phyloP scores from a whole-genome alignment of 306 rosid species.

The Malus sylvestris region DNA sequence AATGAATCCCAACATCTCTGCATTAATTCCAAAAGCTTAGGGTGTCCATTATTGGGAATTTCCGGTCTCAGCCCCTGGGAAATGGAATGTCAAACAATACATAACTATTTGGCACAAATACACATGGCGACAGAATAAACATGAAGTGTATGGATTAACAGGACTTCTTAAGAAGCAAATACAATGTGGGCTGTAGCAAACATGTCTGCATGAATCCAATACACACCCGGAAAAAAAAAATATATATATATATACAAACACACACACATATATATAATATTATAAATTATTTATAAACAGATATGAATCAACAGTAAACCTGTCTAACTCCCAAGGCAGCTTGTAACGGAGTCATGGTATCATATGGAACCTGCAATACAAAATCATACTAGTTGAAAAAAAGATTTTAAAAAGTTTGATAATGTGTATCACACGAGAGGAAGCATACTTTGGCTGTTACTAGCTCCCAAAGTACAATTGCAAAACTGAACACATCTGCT shows the following conservation, averaged over 20 bases:
- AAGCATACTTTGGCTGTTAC: constrained; percentile 81
- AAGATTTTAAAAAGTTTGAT: background rate
- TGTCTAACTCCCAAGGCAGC: constrained; percentile 99
- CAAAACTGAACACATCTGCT: constrained; percentile 94
- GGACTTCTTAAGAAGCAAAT: background rate
- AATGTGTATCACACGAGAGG: background rate
- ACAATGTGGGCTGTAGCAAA: background rate
- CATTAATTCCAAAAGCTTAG: constrained; percentile 72
- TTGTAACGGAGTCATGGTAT: constrained; percentile 97
- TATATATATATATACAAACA: too few species aligned
- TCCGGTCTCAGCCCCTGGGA: constrained; percentile 90
- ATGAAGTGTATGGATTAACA: background rate
- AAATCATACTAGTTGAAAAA: background rate
- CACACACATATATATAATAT: background rate
- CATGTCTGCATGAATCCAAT: background rate
- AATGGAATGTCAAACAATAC: background rate
- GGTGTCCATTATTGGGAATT: constrained; percentile 71
- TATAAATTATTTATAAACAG: background rate
- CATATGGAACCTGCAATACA: constrained; percentile 81
- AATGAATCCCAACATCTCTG: constrained; percentile 86
- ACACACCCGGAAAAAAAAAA: too few species aligned
- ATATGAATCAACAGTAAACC: constrained; percentile 31
- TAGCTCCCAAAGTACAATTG: constrained; percentile 96
- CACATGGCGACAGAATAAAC: background rate
- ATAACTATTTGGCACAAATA: constrained; percentile 6